Evolutionary conservation across 2,329 filamentous ascomycete species (phyloP), one percentile per base, ranked within the genome.

Genomic region (Dactylellina cionopaga): DNA sequence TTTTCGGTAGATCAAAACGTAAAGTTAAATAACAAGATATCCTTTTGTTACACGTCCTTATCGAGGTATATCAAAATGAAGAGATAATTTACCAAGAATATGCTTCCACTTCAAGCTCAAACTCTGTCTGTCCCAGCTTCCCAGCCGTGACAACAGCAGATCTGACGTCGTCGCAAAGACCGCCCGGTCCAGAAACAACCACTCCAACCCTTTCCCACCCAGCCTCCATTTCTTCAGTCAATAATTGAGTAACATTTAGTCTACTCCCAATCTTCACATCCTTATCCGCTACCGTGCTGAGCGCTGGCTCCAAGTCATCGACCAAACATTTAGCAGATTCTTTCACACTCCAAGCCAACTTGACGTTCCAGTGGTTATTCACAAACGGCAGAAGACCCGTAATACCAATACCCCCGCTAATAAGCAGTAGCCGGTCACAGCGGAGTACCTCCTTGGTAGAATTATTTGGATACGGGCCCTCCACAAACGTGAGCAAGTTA

Each of bases 361-460:
- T 81, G 4, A 79, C 68, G 63, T 81, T 82, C 15, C 63, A 46
- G 59, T 82, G 81, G 37, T 54, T 54, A 13, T 62, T 54, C 2
- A 81, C 37, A 51, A 78, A 80, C 2, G 81, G 79, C 0, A 85
- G 69, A 11, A 83, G 46, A 1, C 78, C 81, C 0, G 83, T 84
- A 75, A 85, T 83, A 43, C 83, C 83, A 25, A 85, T 82, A 6
- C 83, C 84, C 15, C 84, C 84, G 1, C 78, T 81, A 37, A 85
- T 80, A 47, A 82, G 79, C 6, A 85, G 68, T 1, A 84, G 58
- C 0, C 78, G 75, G 64, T 82, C 80, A 52, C 78, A 80, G 0
- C 44, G 69, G 1, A 80, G 76, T 4, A 82, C 65, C 4, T 73
- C 63, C 0, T 44, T 29, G 10, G 76, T 76, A 1, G 76, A 75